These are phyloP conservation scores for Bruguiera hainesii DNA, from an alignment of 441 rosid genomes.

Conservation along the genomic window DNA sequence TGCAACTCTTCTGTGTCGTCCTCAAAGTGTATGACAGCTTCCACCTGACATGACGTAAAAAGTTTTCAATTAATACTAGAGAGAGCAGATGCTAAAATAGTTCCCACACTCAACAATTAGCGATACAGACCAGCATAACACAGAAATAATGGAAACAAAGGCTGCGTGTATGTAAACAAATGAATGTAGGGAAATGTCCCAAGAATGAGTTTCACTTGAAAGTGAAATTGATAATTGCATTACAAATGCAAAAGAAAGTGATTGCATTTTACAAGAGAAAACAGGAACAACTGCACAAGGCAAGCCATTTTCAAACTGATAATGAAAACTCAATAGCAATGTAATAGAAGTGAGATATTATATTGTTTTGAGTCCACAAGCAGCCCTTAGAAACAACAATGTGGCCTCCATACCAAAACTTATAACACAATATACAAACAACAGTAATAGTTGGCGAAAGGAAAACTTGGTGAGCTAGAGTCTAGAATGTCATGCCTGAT, in stretches of 20 bases:
- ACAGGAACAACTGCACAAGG: background rate
- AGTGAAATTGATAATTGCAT: background rate
- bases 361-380: no score
- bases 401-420: background rate
- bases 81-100: background rate
- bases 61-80: background rate
- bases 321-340: background rate
- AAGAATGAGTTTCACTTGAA: background rate
- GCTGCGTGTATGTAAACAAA: background rate
- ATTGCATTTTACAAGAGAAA: background rate
- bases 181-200: background rate
- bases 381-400: no score
- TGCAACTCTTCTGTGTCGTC: constrained; percentile 95
- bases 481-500: constrained; percentile 56
- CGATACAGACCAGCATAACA: background rate
- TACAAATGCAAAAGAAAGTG: background rate
- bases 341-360: background rate
- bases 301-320: background rate
- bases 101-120: background rate
- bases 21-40: constrained; percentile 96
- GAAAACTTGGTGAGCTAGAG: background rate
- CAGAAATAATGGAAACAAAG: background rate
- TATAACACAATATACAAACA: background rate
- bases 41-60: constrained; percentile 49
- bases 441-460: background rate